Evolutionary conservation across 768 basidiomycete species (phyloP).

Genomic region (Tricholoma bakamatsutake): DNA sequence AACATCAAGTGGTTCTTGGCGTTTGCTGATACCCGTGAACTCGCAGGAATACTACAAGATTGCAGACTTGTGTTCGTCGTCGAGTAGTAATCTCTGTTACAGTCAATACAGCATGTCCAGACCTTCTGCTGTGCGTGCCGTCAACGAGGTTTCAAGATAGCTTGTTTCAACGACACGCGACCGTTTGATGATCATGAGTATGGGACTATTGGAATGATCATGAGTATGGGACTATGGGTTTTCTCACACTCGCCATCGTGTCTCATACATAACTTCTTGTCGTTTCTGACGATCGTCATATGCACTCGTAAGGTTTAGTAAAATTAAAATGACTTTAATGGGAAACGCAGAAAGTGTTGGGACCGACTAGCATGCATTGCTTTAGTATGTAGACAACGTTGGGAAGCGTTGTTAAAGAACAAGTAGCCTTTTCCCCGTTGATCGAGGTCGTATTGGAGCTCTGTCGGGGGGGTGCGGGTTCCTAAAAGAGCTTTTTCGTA

Average conservation of each 20-base stretch:
- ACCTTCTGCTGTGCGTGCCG: slow-evolving; percentile 78
- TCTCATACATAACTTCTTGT: background rate
- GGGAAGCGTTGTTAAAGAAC: no score
- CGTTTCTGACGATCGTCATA: background rate
- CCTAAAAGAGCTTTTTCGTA: no score
- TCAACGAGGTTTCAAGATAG: slow-evolving; percentile 96
- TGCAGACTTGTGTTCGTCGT: slow-evolving; percentile 83
- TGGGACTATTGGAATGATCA: slow-evolving; percentile 2
- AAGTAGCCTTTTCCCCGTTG: no score
- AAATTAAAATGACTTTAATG: no score
- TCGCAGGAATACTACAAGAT: background rate
- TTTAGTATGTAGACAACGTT: no score
- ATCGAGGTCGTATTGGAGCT: no score
- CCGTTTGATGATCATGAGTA: slow-evolving; percentile 88
- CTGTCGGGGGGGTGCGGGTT: no score
- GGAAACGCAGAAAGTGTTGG: no score
- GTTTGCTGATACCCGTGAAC: slow-evolving; percentile 5
- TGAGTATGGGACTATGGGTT: slow-evolving; percentile 38
- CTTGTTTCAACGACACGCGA: slow-evolving; percentile 89
- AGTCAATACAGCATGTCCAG: slow-evolving; percentile 75
- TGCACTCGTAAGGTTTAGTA: no score
- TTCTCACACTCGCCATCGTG: background rate
- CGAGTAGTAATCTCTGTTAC: slow-evolving; percentile 79
- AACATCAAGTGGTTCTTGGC: slow-evolving; percentile 69
- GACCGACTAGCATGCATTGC: no score